These are phyloP conservation scores for Entoloma clypeatum DNA, from an alignment of 1,284 basidiomycete genomes.

Conservation along the genomic window DNA sequence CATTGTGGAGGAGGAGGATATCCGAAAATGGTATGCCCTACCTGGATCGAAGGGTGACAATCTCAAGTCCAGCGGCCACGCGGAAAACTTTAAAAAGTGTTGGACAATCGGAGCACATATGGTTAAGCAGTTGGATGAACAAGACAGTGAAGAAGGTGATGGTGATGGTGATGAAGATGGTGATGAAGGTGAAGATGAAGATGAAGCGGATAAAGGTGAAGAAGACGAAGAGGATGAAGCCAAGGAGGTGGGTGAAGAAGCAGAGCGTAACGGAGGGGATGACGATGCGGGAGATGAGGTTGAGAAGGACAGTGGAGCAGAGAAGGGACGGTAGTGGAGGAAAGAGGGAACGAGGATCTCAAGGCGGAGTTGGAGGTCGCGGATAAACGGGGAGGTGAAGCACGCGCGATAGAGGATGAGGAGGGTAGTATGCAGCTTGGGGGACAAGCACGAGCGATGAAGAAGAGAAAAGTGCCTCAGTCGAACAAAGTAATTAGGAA, in stretches of 20 bases:
- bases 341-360: not conserved
- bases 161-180: slow-evolving; percentile 41
- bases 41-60: slow-evolving; percentile 49
- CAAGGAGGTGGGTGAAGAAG: slow-evolving; percentile 10
- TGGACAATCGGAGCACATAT: slow-evolving; percentile 70
- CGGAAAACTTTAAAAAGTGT: slow-evolving; percentile 60
- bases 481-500: not conserved
- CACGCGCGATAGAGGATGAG: too few species aligned
- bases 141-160: slow-evolving; percentile 58
- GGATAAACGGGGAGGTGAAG: not conserved
- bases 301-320: slow-evolving; percentile 1
- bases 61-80: slow-evolving; percentile 33
- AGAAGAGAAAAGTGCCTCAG: not conserved
- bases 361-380: not conserved
- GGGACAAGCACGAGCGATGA: not conserved
- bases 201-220: slow-evolving; percentile 11
- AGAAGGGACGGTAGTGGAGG: too few species aligned
- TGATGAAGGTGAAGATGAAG: slow-evolving; percentile 30
- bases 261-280: slow-evolving; percentile 3
- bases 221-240: slow-evolving; percentile 16
- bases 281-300: slow-evolving; percentile 7
- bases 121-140: slow-evolving; percentile 75
- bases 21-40: slow-evolving; percentile 63
- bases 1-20: slow-evolving; percentile 77
- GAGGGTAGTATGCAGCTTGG: not conserved